Evolutionary conservation across 164 flowering plant species (phyloP).

Genomic region (Magnolia officinalis): DNA sequence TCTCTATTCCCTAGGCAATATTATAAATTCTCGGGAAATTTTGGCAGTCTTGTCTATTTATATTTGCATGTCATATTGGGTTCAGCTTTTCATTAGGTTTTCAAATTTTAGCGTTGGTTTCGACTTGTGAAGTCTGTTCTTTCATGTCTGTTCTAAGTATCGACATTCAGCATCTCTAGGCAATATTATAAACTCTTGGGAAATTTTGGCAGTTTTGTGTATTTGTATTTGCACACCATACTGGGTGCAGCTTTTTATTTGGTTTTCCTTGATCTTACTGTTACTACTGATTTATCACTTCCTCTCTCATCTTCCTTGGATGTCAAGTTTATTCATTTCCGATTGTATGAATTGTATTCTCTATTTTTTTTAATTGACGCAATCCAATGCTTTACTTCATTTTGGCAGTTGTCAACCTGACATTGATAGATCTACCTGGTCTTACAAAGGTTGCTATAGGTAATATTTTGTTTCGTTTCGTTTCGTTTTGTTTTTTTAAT

Average conservation of each 20-base stretch:
- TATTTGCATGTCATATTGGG: not conserved
- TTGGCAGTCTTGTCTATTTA: not conserved
- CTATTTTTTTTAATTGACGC: not conserved
- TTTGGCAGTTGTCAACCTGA: conserved; percentile 85
- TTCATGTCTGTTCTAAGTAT: not conserved
- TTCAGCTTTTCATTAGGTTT: not conserved
- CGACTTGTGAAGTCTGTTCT: too few species aligned
- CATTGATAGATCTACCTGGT: conserved; percentile 95
- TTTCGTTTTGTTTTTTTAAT: not conserved
- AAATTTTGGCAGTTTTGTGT: not conserved
- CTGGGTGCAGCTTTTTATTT: not conserved
- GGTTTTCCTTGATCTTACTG: not conserved
- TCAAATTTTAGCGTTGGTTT: too few species aligned
- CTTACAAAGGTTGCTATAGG: conserved; percentile 98
- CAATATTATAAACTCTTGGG: not conserved
- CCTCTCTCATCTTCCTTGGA: not conserved
- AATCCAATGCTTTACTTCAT: not conserved
- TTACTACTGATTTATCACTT: not conserved
- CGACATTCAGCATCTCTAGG: not conserved
- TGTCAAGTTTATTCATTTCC: not conserved
- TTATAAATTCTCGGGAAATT: not conserved
- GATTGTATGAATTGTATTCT: not conserved
- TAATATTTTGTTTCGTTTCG: conserved; percentile 25
- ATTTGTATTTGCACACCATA: not conserved
- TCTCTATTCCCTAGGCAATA: not conserved